Conservation (phyloP, 2,329 filamentous ascomycete genomes). For the Pestalotiopsis sp. region DNA sequence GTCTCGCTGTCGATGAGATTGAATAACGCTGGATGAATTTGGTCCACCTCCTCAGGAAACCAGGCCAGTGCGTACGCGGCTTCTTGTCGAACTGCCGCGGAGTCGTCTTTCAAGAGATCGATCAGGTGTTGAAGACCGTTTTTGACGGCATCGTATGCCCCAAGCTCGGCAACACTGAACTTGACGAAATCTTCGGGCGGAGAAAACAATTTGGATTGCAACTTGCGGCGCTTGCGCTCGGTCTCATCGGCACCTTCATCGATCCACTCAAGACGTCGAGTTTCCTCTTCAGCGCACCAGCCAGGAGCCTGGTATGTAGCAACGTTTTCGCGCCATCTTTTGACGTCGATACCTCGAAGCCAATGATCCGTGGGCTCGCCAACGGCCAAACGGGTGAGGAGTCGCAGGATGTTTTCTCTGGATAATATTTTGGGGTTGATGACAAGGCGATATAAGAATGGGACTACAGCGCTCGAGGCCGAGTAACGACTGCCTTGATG, state of each 20-base stretch:
- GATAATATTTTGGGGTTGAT: background rate
- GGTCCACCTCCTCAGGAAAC: background rate
- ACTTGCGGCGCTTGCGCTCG: background rate
- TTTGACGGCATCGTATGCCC: background rate
- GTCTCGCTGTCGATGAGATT: background rate
- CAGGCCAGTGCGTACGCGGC: background rate
- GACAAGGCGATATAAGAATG: background rate
- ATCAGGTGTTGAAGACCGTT: background rate
- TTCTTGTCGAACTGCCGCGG: background rate
- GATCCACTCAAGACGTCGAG: background rate
- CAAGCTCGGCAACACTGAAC: background rate
- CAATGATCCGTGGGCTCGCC: background rate
- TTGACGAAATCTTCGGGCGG: background rate
- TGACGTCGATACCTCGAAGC: background rate
- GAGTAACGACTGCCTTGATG: background rate
- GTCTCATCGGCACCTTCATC: background rate
- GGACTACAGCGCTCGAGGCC: background rate
- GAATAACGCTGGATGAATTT: background rate
- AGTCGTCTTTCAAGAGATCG: background rate
- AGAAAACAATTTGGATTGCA: background rate
- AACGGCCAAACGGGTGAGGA: background rate
- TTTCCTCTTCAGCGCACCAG: background rate
- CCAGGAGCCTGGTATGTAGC: background rate
- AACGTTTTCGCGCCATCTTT: background rate
- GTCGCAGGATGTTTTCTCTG: background rate